phyloP scores from a whole-genome alignment of 225 moss, liverwort and hornwort genomes.

The Pleurozium schreberi region DNA sequence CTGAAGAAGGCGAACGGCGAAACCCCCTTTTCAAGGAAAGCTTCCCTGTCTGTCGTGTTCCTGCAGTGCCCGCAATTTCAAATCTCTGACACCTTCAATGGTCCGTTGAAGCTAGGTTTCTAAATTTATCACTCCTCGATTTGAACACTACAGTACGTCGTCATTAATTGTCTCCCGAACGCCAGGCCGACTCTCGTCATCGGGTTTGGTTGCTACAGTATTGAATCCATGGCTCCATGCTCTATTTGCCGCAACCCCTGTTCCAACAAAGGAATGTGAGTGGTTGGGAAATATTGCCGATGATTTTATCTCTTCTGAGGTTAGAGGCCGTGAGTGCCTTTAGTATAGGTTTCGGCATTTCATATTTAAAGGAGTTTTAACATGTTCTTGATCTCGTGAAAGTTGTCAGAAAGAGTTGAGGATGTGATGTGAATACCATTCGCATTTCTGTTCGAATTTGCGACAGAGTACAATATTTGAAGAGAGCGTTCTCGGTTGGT shows the following conservation, averaged over 20 bases:
- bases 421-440: background rate
- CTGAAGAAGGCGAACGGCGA: background rate
- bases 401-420: background rate
- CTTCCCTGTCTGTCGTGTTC: background rate
- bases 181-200: background rate
- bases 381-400: background rate
- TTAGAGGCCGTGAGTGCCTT: background rate
- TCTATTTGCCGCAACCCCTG: background rate
- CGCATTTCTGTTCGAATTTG: background rate
- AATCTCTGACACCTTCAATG: constrained; percentile 2
- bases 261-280: background rate
- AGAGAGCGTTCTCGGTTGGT: background rate
- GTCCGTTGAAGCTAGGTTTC: background rate
- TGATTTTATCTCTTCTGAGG: background rate
- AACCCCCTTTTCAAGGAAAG: background rate
- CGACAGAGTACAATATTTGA: background rate
- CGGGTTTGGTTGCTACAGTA: background rate
- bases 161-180: background rate
- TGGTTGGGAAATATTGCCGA: background rate
- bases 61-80: constrained; percentile 3
- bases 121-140: background rate
- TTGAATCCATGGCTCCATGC: background rate
- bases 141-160: background rate
- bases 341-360: background rate
- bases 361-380: background rate